Evolutionary conservation across 1,139 yeast genomes (phyloP).

Genomic region (Suhomyces terraborum): DNA sequence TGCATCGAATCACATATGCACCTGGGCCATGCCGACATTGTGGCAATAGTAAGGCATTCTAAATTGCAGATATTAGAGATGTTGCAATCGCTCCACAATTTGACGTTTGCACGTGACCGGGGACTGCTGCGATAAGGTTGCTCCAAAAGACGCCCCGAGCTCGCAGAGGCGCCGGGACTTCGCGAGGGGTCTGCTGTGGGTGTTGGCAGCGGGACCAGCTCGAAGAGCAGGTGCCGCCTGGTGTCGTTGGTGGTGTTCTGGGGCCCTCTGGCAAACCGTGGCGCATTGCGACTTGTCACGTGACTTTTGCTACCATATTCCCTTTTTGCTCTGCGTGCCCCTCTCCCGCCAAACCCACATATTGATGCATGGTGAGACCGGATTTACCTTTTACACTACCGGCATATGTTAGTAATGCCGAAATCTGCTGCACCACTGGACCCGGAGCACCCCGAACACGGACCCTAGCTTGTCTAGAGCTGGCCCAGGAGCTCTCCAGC

Average conservation of each 20-base stretch:
- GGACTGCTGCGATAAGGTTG: no score
- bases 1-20: neutral
- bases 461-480: no score
- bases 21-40: constrained; percentile 1
- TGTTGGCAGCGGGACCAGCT: neutral
- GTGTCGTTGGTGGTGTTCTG: no score
- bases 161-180: neutral
- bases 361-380: no score
- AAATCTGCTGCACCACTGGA: no score
- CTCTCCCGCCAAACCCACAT: no score
- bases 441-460: no score
- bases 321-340: neutral
- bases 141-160: no score
- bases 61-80: constrained; percentile 4
- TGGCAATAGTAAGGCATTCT: constrained; percentile 1
- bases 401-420: no score
- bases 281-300: constrained; percentile 14
- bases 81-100: constrained; percentile 19
- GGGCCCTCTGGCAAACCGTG: neutral
- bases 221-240: no score
- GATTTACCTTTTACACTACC: no score
- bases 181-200: neutral
- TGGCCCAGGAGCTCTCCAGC: no score
- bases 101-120: constrained; percentile 16
- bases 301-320: constrained; percentile 7